Evolutionary conservation across 176 grass and related monocot genomes (phyloP).

Genomic region (Hyparrhenia diplandra): DNA sequence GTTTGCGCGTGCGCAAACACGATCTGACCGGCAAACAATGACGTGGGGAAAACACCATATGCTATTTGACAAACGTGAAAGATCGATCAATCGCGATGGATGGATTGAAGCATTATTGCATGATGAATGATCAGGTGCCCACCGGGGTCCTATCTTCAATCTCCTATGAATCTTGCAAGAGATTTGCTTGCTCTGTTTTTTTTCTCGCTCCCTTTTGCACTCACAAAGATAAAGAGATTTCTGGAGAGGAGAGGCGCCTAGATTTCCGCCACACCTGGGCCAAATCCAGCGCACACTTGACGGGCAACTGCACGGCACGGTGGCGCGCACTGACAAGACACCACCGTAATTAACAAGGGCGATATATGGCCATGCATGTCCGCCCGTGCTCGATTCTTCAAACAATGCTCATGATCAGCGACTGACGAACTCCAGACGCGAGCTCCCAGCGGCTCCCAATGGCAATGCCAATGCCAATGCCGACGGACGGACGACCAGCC

Average conservation of each 20-base stretch:
- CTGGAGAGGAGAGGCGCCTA: constrained; percentile 18
- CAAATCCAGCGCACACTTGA: constrained; percentile 11
- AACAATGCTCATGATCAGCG: not conserved
- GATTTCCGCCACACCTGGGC: constrained; percentile 25
- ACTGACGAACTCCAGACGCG: not conserved
- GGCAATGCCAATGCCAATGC: constrained; percentile 46
- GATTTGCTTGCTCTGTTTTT: not conserved
- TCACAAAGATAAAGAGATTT: not conserved
- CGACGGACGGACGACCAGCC: constrained; percentile 2
- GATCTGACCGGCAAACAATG: constrained; percentile 19
- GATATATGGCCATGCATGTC: constrained; percentile 19
- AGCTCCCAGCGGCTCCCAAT: constrained; percentile 12
- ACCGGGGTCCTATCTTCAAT: not conserved
- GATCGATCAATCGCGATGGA: not conserved
- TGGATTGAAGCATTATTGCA: not conserved
- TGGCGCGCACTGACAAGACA: constrained; percentile 40
- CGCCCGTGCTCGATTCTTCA: not conserved
- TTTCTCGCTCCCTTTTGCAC: not conserved
- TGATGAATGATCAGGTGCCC: not conserved
- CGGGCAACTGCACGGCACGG: no score
- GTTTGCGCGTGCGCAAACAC: not conserved
- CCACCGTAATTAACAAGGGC: constrained; percentile 1
- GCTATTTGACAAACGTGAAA: not conserved
- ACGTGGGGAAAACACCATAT: not conserved
- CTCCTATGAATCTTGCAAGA: not conserved